phyloP scores from a whole-genome alignment of 2,329 filamentous ascomycete species.

The Orbilia javanica region DNA sequence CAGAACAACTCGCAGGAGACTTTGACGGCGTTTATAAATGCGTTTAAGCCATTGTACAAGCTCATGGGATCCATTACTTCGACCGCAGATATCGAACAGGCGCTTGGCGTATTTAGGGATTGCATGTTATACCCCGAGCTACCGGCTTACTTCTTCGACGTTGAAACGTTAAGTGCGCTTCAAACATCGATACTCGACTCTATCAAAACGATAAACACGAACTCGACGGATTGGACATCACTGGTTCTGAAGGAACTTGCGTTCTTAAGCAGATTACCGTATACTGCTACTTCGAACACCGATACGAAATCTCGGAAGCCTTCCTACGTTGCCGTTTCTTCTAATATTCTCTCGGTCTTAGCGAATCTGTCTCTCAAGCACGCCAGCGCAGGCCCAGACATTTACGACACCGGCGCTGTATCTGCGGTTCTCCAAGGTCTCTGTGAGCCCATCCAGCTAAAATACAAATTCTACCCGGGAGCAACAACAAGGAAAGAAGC shows the following conservation, averaged over 20 bases:
- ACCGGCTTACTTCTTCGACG: conserved; percentile 77
- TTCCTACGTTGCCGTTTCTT: conserved; percentile 90
- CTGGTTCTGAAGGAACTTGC: conserved; percentile 78
- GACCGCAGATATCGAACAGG: conserved; percentile 73
- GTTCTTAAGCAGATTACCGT: conserved; percentile 79
- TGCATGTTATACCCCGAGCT: conserved; percentile 79
- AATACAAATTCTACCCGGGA: conserved; percentile 82
- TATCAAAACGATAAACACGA: conserved; percentile 76
- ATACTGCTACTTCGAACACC: conserved; percentile 65
- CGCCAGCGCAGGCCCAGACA: conserved; percentile 71
- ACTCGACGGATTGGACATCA: conserved; percentile 75
- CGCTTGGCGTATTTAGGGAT: conserved; percentile 78
- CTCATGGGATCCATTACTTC: conserved; percentile 76
- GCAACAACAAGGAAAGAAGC: conserved; percentile 68
- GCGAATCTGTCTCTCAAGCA: conserved; percentile 73
- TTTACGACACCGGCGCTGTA: conserved; percentile 78
- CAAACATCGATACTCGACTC: conserved; percentile 78
- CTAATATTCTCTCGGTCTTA: conserved; percentile 80
- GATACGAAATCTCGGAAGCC: conserved; percentile 69
- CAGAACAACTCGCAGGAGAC: conserved; percentile 75
- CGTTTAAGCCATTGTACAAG: conserved; percentile 81
- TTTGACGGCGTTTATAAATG: conserved; percentile 83
- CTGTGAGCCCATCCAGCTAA: conserved; percentile 77
- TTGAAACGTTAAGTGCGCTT: conserved; percentile 79
- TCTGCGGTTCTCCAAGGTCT: conserved; percentile 76